Evolutionary conservation across 2,329 filamentous ascomycete genomes (phyloP).

Genomic region (Colletotrichum sojae): DNA sequence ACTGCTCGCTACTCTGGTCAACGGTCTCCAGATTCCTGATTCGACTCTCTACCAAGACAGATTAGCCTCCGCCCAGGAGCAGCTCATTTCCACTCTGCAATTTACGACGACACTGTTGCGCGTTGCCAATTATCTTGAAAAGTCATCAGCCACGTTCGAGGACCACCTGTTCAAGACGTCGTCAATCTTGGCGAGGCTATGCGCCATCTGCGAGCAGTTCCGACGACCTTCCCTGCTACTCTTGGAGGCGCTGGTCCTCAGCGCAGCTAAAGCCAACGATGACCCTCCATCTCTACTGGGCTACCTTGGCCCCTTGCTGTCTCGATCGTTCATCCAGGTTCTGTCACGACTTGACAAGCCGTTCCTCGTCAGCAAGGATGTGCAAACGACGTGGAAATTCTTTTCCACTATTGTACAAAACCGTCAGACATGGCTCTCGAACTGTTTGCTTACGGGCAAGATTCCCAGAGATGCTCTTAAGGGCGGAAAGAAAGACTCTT

Average conservation of each 20-base stretch:
- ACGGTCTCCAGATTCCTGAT: conserved; percentile 70
- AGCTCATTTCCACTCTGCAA: conserved; percentile 74
- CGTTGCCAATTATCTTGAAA: conserved; percentile 75
- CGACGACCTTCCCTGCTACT: conserved; percentile 76
- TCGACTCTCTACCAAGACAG: conserved; percentile 74
- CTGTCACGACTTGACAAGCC: conserved; percentile 84
- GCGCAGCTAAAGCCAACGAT: conserved; percentile 73
- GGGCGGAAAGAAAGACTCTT: conserved; percentile 65
- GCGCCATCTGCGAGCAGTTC: conserved; percentile 77
- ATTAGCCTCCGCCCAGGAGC: conserved; percentile 68
- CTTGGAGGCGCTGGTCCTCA: conserved; percentile 80
- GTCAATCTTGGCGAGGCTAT: conserved; percentile 82
- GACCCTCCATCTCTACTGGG: conserved; percentile 96
- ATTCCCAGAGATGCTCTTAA: conserved; percentile 84
- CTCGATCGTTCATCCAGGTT: conserved; percentile 86
- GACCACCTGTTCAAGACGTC: conserved; percentile 85
- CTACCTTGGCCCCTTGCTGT: conserved; percentile 85
- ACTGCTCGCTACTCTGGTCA: conserved; percentile 78
- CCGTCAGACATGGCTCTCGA: conserved; percentile 95
- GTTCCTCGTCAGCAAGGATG: conserved; percentile 74
- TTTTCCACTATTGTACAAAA: conserved; percentile 89
- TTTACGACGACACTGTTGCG: conserved; percentile 81
- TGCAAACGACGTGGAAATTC: conserved; percentile 84
- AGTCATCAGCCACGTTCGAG: conserved; percentile 77
- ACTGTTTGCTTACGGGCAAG: conserved; percentile 90